Base-by-base conservation (phyloP, 78 protist genomes). In the Dictyostelium discoideum region DNA sequence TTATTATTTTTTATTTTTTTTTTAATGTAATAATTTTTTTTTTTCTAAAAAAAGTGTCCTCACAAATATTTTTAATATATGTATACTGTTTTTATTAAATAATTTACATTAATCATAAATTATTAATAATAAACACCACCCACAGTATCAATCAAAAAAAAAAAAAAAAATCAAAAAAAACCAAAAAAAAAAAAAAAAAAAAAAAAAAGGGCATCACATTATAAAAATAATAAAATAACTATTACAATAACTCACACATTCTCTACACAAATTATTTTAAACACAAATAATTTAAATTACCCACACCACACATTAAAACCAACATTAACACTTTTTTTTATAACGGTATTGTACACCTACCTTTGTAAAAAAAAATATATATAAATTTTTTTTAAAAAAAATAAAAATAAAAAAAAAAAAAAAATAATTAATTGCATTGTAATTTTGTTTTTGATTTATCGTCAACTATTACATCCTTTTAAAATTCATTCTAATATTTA, bases 371-470 rank as follows among this genome's bases (percentile, higher is more conserved):
- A n/a, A 6, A 60, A 60, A 60, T 20, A 6, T 46, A 60, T 20
- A 20, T 60, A 60, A 60, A 60, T 20, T 20, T 0, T n/a, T n/a
- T n/a, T n/a, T n/a, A n/a, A n/a, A n/a, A n/a, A n/a, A n/a, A 60
- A 60, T 20, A 60, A 60, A 60, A 60, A 60, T 20, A 60, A 60
- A 20, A 60, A 20, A 60, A 3, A 60, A 60, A 20, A 20, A 5
- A 60, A 60, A 60, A 60, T 20, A 60, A 60, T 60, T 60, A 60
- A 13, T 60, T 60, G 69, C 48, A 22, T 46, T n/a, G 72, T 26
- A 29, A 60, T 82, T 26, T 29, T 81, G 24, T 50, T 44, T 81
- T 81, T 60, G 44, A 46, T 60, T 46, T 82, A 82, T 60, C 86
- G 54, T 60, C 86, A 60, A 60, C 69, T 60, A 60, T 60, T 60